Conservation (phyloP, 163 green algal genomes). For the Scenedesmus sp. region DNA sequence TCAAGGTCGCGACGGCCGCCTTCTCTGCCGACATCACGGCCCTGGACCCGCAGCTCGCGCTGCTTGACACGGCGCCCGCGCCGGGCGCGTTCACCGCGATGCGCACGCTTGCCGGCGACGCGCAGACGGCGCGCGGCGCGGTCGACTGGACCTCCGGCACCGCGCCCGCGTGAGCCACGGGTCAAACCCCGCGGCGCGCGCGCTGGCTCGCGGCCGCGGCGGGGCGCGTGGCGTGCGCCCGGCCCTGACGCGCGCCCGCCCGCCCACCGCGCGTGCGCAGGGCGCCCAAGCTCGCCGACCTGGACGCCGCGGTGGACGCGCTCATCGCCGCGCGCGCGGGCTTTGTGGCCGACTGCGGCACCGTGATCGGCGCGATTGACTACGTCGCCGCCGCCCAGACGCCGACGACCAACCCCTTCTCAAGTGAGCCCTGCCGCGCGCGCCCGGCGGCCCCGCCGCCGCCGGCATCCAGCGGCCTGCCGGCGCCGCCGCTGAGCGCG, state of each 20-base stretch:
- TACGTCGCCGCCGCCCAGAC: not conserved
- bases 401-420: not conserved
- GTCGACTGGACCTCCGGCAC: not conserved
- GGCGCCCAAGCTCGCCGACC: not conserved
- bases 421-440: not conserved
- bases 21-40: not conserved
- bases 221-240: no score
- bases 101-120: not conserved
- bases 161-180: no score
- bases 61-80: not conserved
- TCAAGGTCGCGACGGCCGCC: not conserved
- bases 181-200: no score
- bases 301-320: slow-evolving; percentile 2
- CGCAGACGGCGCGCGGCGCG: not conserved
- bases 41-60: not conserved
- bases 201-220: no score
- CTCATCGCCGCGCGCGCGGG: not conserved
- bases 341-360: not conserved
- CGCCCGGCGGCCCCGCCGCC: no score
- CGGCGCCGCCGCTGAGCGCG: no score
- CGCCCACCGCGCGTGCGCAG: no score
- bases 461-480: no score
- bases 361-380: not conserved
- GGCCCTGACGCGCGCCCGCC: no score
- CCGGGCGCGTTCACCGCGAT: not conserved